A percentile compares a stretch with the other conserved stretches of the same genome.
phyloP scores from a whole-genome alignment of 1,139 yeast species.

The Suhomyces guaymorum region DNA sequence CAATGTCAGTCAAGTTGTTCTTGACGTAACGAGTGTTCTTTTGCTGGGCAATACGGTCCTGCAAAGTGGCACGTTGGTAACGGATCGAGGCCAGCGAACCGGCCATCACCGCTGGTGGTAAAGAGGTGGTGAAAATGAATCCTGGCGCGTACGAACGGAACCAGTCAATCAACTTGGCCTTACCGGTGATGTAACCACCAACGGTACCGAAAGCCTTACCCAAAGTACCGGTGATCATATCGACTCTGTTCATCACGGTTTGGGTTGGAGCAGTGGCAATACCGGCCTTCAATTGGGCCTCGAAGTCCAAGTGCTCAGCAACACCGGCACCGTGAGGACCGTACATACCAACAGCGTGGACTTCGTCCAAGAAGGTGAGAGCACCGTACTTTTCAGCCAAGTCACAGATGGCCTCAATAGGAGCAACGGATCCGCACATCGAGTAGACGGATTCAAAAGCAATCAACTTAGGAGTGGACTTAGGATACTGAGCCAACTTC shows the following conservation, averaged over 20 bases:
- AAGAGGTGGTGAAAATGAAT: conserved; percentile 90
- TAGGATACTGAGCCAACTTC: conserved; percentile 76
- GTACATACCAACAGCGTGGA: conserved; percentile 97
- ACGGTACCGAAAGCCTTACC: conserved; percentile 97
- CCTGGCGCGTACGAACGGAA: conserved; percentile 96
- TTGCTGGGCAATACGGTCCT: conserved; percentile 84
- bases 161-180: conserved; percentile 85
- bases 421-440: conserved; percentile 97
- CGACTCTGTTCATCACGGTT: conserved; percentile 85
- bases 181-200: conserved; percentile 97
- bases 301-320: conserved; percentile 92
- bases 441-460: conserved; percentile 97
- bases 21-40: conserved; percentile 84
- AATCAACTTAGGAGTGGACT: conserved; percentile 84
- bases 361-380: conserved; percentile 93
- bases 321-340: conserved; percentile 99
- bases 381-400: conserved; percentile 98
- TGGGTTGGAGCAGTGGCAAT: conserved; percentile 48
- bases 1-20: conserved; percentile 62
- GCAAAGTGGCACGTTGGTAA: conserved; percentile 74
- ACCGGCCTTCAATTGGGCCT: conserved; percentile 72
- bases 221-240: conserved; percentile 94
- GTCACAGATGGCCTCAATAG: conserved; percentile 89
- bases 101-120: conserved; percentile 98
- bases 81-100: conserved; percentile 89